These are phyloP conservation scores for Aspergillus aculeatinus DNA, from an alignment of 2,329 filamentous ascomycete species.

Conservation along the genomic window DNA sequence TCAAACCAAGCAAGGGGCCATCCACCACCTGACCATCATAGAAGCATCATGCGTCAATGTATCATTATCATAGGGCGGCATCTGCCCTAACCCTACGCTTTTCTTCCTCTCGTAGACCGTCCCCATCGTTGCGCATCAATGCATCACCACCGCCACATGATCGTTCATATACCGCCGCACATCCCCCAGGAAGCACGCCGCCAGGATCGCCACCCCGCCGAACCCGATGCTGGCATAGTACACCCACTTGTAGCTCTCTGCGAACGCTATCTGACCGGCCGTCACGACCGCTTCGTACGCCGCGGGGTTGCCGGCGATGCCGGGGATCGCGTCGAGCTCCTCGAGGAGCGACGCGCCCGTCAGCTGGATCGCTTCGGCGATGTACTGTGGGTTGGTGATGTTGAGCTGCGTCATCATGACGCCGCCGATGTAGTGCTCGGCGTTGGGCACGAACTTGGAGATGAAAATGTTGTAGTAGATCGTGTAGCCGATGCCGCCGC, in stretches of 20 bases:
- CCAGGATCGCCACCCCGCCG: constrained; percentile 56
- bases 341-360: constrained; percentile 55
- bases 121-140: not conserved
- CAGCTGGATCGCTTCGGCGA: constrained; percentile 53
- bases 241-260: constrained; percentile 60
- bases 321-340: constrained; percentile 50
- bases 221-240: constrained; percentile 65
- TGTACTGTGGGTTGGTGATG: constrained; percentile 50
- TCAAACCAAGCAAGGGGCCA: no score
- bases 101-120: no score
- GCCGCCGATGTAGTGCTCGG: constrained; percentile 51
- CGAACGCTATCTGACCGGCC: constrained; percentile 58
- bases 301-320: constrained; percentile 53
- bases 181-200: constrained; percentile 59
- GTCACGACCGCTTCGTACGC: constrained; percentile 54
- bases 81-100: no score
- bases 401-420: constrained; percentile 51
- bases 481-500: constrained; percentile 65
- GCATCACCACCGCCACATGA: constrained; percentile 54
- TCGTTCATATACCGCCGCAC: constrained; percentile 60
- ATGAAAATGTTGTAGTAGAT: constrained; percentile 55
- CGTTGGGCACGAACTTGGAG: constrained; percentile 47
- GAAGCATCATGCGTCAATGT: no score
- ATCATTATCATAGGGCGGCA: no score
- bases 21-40: no score